Evolutionary conservation across 2,329 filamentous ascomycete genomes (phyloP), one percentile per base, ranked within the genome.

Genomic region (Cladophialophora chaetospira): DNA sequence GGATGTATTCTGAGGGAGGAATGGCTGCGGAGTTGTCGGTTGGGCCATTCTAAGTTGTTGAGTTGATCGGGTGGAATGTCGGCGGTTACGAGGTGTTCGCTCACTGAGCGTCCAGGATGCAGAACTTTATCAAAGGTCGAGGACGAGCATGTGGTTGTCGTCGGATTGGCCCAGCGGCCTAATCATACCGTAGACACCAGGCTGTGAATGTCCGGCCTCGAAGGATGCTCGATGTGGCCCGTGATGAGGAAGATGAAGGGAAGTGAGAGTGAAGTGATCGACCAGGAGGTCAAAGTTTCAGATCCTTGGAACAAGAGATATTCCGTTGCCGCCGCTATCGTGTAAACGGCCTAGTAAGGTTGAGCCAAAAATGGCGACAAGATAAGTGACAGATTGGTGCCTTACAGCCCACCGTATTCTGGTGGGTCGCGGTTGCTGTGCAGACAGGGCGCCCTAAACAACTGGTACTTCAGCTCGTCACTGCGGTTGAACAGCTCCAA

Each of bases 31-130:
- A 51, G 58, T 40, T 17, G 52, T 48, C 3, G 46, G 60, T 13
- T 61, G 58, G 45, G 62, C 62, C 62, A 64, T 64, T 40, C 43
- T 57, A 58, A 31, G 44, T 13, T 13, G 13, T 6, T 13, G 29
- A 33, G 13, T n/a, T 19, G 21, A 40, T 19, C 33, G 5, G 23
- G 19, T 49, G 29, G 17, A 38, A 17, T 13, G 11, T 40, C 48
- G 35, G 35, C 26, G 36, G 11, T 40, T 40, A 21, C 36, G 36
- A 19, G 23, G 36, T n/a, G n/a, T n/a, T n/a, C n/a, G n/a, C n/a
- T n/a, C n/a, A n/a, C n/a, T n/a, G n/a, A n/a, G n/a, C n/a, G n/a
- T n/a, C n/a, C n/a, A n/a, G 2, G 36, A 19, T 10, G n/a, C 36
- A 10, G 13, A 19, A 9, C 11, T 11, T 40, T 19, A 40, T 5